These are phyloP conservation scores for Phytophthora quininea DNA, from an alignment of 352 stramenopile genomes.

Conservation along the genomic window DNA sequence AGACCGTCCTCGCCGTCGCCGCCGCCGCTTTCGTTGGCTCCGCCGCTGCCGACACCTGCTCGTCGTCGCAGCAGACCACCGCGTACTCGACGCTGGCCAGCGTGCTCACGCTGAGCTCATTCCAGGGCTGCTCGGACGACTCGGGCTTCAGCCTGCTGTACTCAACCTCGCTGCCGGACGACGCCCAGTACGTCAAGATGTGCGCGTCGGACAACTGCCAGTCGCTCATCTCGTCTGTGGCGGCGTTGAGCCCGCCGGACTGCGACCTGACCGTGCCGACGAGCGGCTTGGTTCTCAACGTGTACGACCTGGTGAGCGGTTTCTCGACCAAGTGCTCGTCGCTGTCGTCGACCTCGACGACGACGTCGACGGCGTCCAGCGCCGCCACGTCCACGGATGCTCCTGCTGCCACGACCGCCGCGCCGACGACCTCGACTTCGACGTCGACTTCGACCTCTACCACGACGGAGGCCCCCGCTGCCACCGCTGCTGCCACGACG, in stretches of 20 bases:
- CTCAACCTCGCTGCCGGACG: conserved; percentile 31
- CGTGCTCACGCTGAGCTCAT: conserved; percentile 22
- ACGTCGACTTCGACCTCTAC: conserved; percentile 7
- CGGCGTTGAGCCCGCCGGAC: conserved; percentile 30
- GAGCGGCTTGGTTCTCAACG: conserved; percentile 37
- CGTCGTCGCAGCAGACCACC: conserved; percentile 18
- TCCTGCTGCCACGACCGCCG: conserved; percentile 1
- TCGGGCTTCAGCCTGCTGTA: conserved; percentile 39
- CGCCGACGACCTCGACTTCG: conserved; percentile 6
- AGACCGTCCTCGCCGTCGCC: conserved; percentile 27
- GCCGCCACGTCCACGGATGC: conserved; percentile 5
- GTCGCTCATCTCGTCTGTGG: conserved; percentile 26
- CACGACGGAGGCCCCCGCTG: conserved; percentile 8
- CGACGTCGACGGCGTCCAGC: conserved; percentile 11
- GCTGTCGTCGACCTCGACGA: conserved; percentile 15
- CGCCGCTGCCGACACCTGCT: conserved; percentile 25
- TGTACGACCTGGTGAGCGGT: conserved; percentile 24
- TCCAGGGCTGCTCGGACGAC: conserved; percentile 28
- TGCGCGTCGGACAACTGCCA: conserved; percentile 35
- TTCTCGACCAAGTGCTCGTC: conserved; percentile 33
- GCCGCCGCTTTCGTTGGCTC: conserved; percentile 27
- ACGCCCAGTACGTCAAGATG: conserved; percentile 37
- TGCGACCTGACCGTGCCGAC: conserved; percentile 39
- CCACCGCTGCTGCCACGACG: conserved; percentile 18
- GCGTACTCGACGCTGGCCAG: conserved; percentile 31